A percentile compares a stretch with the other conserved stretches of the same genome.
Conservation (phyloP, 208 protist species). For the Trichomonas vaginalis region DNA sequence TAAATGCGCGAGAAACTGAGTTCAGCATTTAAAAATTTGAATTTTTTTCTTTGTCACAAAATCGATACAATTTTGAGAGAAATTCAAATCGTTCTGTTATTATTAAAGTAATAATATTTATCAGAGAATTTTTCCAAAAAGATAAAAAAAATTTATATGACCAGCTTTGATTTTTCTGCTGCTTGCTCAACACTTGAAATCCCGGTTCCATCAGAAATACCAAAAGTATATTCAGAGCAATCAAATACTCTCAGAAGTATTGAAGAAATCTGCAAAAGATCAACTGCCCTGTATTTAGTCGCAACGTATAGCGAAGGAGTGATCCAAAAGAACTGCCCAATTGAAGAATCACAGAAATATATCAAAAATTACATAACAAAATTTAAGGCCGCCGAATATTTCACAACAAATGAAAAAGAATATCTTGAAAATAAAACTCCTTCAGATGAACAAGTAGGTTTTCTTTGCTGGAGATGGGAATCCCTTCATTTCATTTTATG, state of each 20-base stretch:
- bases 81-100: too few relatives aligned
- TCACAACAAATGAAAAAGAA: neutral
- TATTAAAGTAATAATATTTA: too few relatives aligned
- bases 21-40: too few relatives aligned
- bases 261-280: neutral
- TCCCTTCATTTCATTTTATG: neutral
- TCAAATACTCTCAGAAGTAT: neutral
- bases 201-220: neutral
- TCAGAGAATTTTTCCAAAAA: too few relatives aligned
- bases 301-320: neutral
- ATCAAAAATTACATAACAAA: neutral
- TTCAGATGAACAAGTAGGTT: neutral
- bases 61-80: too few relatives aligned
- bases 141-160: too few relatives aligned
- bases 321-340: neutral
- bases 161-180: neutral
- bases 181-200: neutral
- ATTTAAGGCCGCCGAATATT: neutral
- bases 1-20: neutral
- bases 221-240: neutral
- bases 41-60: too few relatives aligned
- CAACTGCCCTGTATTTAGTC: neutral
- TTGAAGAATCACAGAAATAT: neutral
- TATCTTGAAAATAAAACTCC: neutral
- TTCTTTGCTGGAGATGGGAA: neutral